phyloP scores from a whole-genome alignment of 2,329 filamentous ascomycete species.

The Cryoendolithus antarcticus region DNA sequence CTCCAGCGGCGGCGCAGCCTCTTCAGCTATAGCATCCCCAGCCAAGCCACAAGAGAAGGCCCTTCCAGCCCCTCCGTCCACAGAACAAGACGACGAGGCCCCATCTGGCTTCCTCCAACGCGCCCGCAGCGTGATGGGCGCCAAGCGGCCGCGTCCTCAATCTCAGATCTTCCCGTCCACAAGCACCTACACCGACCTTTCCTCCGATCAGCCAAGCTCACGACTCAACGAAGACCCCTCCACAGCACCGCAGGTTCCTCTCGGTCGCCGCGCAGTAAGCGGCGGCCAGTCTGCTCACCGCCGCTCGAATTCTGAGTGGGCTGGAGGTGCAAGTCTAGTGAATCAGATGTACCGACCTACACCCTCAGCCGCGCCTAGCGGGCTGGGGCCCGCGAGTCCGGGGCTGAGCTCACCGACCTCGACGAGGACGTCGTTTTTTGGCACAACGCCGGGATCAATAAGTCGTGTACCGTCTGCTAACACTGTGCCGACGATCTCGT shows the following conservation, averaged over 20 bases:
- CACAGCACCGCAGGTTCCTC: constrained; percentile 65
- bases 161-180: constrained; percentile 17
- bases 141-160: constrained; percentile 21
- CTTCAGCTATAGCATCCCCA: neutral
- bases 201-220: constrained; percentile 10
- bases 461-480: constrained; percentile 30
- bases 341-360: constrained; percentile 33
- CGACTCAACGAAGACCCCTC: constrained; percentile 44
- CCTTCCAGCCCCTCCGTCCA: constrained; percentile 49
- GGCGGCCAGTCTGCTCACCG: constrained; percentile 20
- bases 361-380: constrained; percentile 13
- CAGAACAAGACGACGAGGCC: constrained; percentile 27
- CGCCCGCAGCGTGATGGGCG: constrained; percentile 47
- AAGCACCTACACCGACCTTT: constrained; percentile 3
- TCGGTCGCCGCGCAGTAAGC: constrained; percentile 41
- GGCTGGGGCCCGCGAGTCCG: constrained; percentile 28
- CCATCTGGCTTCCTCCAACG: constrained; percentile 40
- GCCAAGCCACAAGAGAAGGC: constrained; percentile 55
- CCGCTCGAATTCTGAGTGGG: constrained; percentile 33
- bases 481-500: constrained; percentile 28
- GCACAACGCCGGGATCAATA: constrained; percentile 25
- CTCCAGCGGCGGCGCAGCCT: constrained; percentile 4
- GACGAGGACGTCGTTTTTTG: constrained; percentile 48
- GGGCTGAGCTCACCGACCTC: constrained; percentile 46
- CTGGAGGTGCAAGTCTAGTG: constrained; percentile 38